These are phyloP conservation scores for Wickerhamiella lipophila DNA, from an alignment of 805 yeast species.

Conservation along the genomic window DNA sequence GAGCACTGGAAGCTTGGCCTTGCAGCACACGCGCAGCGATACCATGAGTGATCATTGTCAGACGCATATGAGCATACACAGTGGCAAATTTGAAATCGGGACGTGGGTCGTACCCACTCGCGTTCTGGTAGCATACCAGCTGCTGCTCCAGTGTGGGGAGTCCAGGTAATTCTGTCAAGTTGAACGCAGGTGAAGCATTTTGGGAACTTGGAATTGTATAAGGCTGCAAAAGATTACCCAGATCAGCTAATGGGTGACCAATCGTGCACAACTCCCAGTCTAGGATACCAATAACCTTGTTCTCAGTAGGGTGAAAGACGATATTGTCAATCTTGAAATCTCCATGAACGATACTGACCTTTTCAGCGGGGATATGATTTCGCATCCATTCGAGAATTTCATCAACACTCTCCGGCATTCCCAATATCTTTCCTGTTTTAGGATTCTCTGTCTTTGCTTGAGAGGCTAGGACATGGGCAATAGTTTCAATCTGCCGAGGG, in stretches of 20 bases:
- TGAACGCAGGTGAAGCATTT: background rate
- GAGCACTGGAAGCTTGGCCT: conserved; percentile 44
- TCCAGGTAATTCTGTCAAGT: conserved; percentile 14
- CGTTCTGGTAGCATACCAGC: conserved; percentile 22
- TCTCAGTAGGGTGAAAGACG: conserved; percentile 43
- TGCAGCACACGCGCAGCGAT: conserved; percentile 41
- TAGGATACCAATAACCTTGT: conserved; percentile 40
- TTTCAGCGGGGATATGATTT: conserved; percentile 35
- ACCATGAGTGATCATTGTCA: conserved; percentile 49
- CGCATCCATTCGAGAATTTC: conserved; percentile 34
- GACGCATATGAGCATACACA: conserved; percentile 43
- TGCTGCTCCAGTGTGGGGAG: conserved; percentile 20
- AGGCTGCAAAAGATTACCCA: conserved; percentile 47
- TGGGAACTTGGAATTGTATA: conserved; percentile 33
- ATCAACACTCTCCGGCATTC: conserved; percentile 38
- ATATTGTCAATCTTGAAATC: conserved; percentile 54
- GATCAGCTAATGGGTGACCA: conserved; percentile 53
- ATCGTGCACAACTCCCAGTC: conserved; percentile 58
- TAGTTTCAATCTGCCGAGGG: conserved; percentile 40
- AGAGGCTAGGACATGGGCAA: conserved; percentile 33
- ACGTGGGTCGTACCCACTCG: conserved; percentile 34
- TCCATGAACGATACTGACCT: conserved; percentile 45
- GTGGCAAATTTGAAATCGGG: conserved; percentile 41
- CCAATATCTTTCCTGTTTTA: conserved; percentile 28
- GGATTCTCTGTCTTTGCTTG: conserved; percentile 27